Evolutionary conservation across 768 basidiomycete genomes (phyloP).

Genomic region (Lactarius hatsudake): DNA sequence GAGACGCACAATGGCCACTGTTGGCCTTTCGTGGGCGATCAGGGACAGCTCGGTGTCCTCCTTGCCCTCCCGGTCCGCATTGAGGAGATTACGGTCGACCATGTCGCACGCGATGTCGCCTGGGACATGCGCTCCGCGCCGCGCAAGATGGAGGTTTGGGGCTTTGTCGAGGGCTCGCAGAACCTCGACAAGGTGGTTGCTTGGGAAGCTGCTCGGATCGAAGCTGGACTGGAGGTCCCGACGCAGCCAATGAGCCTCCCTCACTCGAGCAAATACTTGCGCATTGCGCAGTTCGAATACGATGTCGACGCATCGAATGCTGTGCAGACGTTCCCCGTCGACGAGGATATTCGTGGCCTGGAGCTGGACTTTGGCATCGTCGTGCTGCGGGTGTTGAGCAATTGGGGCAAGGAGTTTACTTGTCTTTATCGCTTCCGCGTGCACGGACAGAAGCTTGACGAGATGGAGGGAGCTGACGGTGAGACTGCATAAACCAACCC

Average conservation of each 20-base stretch:
- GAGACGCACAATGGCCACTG: conserved; percentile 82
- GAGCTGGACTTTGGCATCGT: conserved; percentile 85
- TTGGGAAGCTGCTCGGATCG: conserved; percentile 44
- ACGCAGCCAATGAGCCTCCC: conserved; percentile 35
- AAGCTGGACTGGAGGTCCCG: conserved; percentile 29
- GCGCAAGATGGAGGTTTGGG: conserved; percentile 88
- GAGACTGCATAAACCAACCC: conserved; percentile 9
- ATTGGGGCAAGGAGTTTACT: conserved; percentile 87
- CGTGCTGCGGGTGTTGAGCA: conserved; percentile 72
- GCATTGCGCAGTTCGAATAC: conserved; percentile 49
- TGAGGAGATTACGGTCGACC: conserved; percentile 78
- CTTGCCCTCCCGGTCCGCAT: conserved; percentile 62
- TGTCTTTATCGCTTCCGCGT: conserved; percentile 87
- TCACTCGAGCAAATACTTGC: conserved; percentile 35
- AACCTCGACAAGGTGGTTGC: conserved; percentile 59
- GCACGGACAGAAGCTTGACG: conserved; percentile 55
- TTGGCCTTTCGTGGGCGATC: conserved; percentile 83
- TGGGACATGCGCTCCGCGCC: conserved; percentile 82
- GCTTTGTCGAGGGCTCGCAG: conserved; percentile 73
- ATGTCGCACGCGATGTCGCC: conserved; percentile 79
- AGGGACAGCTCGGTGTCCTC: conserved; percentile 80
- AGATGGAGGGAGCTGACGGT: conserved; percentile 3
- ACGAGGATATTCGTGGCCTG: conserved; percentile 57
- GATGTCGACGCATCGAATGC: conserved; percentile 41
- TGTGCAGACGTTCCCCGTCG: conserved; percentile 51